Evolutionary conservation across 176 grass and related monocot species (phyloP), one percentile per base, ranked within the genome.

Genomic region (Bolboschoenus planiculmis): DNA sequence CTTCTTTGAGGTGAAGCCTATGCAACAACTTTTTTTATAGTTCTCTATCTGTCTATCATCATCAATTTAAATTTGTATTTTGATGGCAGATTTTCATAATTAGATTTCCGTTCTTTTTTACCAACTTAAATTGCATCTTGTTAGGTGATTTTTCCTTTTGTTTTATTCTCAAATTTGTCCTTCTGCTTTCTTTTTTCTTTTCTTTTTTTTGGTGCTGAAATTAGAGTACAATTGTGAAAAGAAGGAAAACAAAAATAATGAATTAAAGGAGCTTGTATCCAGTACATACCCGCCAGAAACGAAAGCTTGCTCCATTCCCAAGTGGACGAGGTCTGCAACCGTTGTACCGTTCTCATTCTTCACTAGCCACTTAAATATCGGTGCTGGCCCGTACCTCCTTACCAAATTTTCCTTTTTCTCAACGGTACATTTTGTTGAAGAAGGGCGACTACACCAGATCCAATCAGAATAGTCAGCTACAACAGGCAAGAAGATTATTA

Each of bases 1-100:
- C 37, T 36, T 96, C 90, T 85, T 91, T 96, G 0, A 93, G 23
- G 8, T 96, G 86, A 73, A 92, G 92, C 90, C 93, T 95, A 57
- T 21, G n/a, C n/a, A n/a, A n/a, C n/a, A n/a, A n/a, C n/a, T n/a
- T n/a, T n/a, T n/a, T n/a, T n/a, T n/a, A n/a, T n/a, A n/a, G n/a
- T n/a, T n/a, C n/a, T n/a, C n/a, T n/a, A n/a, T n/a, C n/a, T n/a
- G n/a, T n/a, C n/a, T n/a, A n/a, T n/a, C n/a, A n/a, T n/a, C n/a
- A n/a, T n/a, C n/a, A n/a, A n/a, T n/a, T n/a, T n/a, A n/a, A n/a
- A n/a, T n/a, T n/a, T n/a, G n/a, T n/a, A n/a, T n/a, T n/a, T n/a
- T n/a, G n/a, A n/a, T n/a, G n/a, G n/a, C n/a, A n/a, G n/a, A n/a
- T n/a, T n/a, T n/a, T n/a, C n/a, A n/a, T n/a, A n/a, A n/a, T n/a